phyloP scores from a whole-genome alignment of 768 basidiomycete genomes.

The Termitomyces sp. region DNA sequence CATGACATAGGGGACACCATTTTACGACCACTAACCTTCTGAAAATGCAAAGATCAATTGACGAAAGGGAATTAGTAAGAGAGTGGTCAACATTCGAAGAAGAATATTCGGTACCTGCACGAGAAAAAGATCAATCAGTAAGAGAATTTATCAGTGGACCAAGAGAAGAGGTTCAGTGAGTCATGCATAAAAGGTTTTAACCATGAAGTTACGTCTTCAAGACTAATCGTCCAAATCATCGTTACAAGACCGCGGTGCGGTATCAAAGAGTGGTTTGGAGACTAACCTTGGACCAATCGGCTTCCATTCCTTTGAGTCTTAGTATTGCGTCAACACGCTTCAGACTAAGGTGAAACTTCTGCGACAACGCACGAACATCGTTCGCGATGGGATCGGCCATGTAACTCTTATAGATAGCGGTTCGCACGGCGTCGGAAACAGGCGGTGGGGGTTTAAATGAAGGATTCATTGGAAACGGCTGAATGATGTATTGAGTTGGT shows the following conservation, averaged over 20 bases:
- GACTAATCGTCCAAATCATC: slow-evolving; percentile 89
- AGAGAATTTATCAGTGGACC: background rate
- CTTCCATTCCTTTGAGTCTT: slow-evolving; percentile 75
- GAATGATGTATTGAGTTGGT: slow-evolving; percentile 7
- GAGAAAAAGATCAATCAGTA: slow-evolving; percentile 10
- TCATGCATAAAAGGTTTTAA: background rate
- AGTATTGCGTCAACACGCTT: slow-evolving; percentile 83
- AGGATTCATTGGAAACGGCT: slow-evolving; percentile 87
- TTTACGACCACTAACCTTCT: slow-evolving; percentile 33
- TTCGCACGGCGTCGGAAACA: slow-evolving; percentile 55
- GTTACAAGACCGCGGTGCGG: slow-evolving; percentile 14
- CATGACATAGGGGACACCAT: slow-evolving; percentile 18
- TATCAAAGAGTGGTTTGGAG: slow-evolving; percentile 8
- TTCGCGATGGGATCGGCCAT: slow-evolving; percentile 52
- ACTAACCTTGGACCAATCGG: slow-evolving; percentile 66
- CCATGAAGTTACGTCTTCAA: slow-evolving; percentile 57
- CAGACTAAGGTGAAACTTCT: slow-evolving; percentile 58
- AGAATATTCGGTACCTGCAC: slow-evolving; percentile 16
- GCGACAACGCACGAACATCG: slow-evolving; percentile 55
- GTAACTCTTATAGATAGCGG: slow-evolving; percentile 54
- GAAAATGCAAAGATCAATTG: slow-evolving; percentile 3
- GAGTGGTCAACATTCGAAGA: background rate
- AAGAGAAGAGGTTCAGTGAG: background rate
- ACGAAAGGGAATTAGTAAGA: slow-evolving; percentile 12
- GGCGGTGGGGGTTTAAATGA: slow-evolving; percentile 80